These are phyloP conservation scores for Lenzites betulinus DNA, from an alignment of 768 basidiomycete genomes.

Conservation along the genomic window DNA sequence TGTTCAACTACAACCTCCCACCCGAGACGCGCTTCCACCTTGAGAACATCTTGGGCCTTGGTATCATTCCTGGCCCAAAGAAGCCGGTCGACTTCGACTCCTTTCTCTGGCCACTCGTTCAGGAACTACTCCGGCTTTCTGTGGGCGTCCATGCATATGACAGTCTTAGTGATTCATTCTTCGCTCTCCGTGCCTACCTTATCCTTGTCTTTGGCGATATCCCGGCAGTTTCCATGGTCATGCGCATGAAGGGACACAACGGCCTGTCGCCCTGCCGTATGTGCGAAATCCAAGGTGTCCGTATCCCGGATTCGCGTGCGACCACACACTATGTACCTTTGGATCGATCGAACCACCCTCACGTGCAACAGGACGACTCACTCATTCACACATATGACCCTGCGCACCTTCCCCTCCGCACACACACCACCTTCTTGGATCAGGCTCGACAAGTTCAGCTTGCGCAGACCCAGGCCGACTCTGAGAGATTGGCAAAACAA, in stretches of 20 bases:
- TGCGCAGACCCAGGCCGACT: conserved; percentile 5
- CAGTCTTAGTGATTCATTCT: too few relatives aligned
- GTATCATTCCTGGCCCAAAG: too few relatives aligned
- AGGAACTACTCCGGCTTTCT: too few relatives aligned
- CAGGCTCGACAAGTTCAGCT: conserved; percentile 15
- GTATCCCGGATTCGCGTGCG: neutral
- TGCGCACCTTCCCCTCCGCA: conserved; percentile 16
- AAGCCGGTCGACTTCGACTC: too few relatives aligned
- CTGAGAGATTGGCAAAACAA: conserved; percentile 12
- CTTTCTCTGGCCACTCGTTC: too few relatives aligned
- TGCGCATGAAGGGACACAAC: conserved; percentile 49
- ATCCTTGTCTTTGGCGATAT: conserved; percentile 41
- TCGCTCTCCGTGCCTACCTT: too few relatives aligned
- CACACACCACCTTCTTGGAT: conserved; percentile 17
- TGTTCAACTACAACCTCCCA: too few relatives aligned
- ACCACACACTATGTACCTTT: conserved; percentile 24
- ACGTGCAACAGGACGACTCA: neutral
- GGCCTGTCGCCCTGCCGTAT: conserved; percentile 36
- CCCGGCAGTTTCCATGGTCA: conserved; percentile 32
- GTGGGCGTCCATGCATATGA: too few relatives aligned
- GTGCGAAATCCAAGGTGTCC: conserved; percentile 29
- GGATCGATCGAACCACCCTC: conserved; percentile 11
- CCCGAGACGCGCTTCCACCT: too few relatives aligned
- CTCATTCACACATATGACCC: conserved; percentile 11
- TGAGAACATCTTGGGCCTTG: too few relatives aligned